Base-by-base conservation (phyloP, 495 filamentous ascomycete species). In the Clavariopsis aquatica region DNA sequence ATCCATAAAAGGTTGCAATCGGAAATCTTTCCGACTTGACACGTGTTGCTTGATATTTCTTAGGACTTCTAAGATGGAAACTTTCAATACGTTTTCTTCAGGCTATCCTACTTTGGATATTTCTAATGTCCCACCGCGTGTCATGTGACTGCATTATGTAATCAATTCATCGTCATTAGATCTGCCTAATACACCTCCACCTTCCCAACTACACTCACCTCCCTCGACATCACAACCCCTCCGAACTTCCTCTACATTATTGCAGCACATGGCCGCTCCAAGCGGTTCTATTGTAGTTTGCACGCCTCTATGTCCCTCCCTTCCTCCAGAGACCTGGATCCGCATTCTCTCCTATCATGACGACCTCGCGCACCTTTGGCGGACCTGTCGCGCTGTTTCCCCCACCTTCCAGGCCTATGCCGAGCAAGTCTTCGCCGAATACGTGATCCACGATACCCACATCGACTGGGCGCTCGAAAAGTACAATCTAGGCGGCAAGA, bases 321-420 rank as follows among this genome's bases (percentile, higher is more conserved):
- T 69, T 15, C 67, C 67, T n/a, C 62, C 62, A 15, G 67, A 69
- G 43, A 31, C 66, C 52, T 69, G 62, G 67, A 65, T 69, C 46
- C 67, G 67, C 45, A 66, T 69, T 23, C 67, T 69, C 5, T 51
- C 57, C 26, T 31, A 62, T 46, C 49, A 66, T 46, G 27, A 19
- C 15, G 67, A 69, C 46, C 57, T 62, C 24, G 49, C 56, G 2
- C 67, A 69, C 53, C 67, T 69, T 31, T 69, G 67, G 67, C 60
- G 52, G 2, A 66, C 62, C 10, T 69, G 67, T 57, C 67, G 67
- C 17, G 52, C 12, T 43, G 52, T 69, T 26, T 69, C 67, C 0
- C 43, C n/a, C 47, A 53, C 62, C 24, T 66, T 65, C 47, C 62
- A 10, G 19, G 67, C 57, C 15, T 69, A 65, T 28, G 49, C 52